Percentiles rank a stretch among this genome's conserved stretches.
These are phyloP conservation scores for Pholiota microspora DNA, from an alignment of 768 basidiomycete species.

Conservation along the genomic window DNA sequence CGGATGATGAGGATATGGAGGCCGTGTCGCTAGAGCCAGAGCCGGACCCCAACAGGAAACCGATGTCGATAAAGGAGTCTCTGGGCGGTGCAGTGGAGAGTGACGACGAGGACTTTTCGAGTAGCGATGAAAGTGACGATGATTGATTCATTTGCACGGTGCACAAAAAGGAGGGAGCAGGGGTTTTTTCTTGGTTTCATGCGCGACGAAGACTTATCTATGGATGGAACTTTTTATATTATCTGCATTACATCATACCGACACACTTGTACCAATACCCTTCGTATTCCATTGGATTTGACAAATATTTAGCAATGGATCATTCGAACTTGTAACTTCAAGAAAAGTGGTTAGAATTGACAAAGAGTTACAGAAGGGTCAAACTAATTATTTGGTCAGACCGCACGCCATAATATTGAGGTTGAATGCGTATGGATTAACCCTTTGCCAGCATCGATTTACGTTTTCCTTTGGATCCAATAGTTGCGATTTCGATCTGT, in stretches of 20 bases:
- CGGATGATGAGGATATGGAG: constrained; percentile 41
- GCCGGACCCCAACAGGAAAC: constrained; percentile 23
- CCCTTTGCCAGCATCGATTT: too few species aligned
- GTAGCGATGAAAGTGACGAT: constrained; percentile 28
- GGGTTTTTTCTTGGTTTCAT: not conserved
- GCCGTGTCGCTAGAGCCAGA: constrained; percentile 36
- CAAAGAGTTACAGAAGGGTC: too few species aligned
- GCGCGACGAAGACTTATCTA: constrained; percentile 6
- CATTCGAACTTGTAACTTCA: too few species aligned
- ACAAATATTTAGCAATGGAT: too few species aligned
- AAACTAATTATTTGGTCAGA: too few species aligned
- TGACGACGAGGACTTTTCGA: constrained; percentile 24
- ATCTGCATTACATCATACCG: constrained; percentile 9
- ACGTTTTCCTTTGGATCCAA: constrained; percentile 8
- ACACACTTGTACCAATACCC: constrained; percentile 9
- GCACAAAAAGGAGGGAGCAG: not conserved
- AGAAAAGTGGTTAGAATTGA: too few species aligned
- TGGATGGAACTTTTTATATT: constrained; percentile 8
- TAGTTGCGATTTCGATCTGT: constrained; percentile 8
- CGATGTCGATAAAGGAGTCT: constrained; percentile 50
- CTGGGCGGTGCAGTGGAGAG: constrained; percentile 26
- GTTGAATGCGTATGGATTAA: too few species aligned
- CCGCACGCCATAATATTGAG: too few species aligned
- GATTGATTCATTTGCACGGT: constrained; percentile 9
- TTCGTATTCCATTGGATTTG: too few species aligned